Conservation (phyloP, 192 early-diverging fungal genomes). For the Entophlyctis luteolus region DNA sequence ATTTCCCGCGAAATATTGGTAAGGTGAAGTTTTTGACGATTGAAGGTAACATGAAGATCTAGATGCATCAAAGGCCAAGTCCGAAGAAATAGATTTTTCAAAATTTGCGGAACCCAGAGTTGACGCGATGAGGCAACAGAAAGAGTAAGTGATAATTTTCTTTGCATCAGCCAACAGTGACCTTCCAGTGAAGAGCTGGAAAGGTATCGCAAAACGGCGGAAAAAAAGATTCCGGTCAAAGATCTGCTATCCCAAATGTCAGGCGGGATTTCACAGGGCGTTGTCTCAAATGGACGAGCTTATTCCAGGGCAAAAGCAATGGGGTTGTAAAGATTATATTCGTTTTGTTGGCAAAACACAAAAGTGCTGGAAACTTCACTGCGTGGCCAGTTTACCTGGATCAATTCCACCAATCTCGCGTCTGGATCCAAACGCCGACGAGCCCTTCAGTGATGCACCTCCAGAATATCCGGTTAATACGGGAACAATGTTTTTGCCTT, state of each 20-base stretch:
- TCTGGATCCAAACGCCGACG: neutral
- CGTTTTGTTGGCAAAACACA: neutral
- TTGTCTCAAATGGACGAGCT: neutral
- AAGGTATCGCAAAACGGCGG: constrained; percentile 4
- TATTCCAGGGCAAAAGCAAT: constrained; percentile 21
- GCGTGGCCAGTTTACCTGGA: neutral
- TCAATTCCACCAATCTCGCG: constrained; percentile 25
- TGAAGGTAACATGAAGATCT: neutral
- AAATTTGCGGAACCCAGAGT: constrained; percentile 36
- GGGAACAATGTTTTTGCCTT: constrained; percentile 56
- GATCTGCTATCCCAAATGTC: constrained; percentile 1
- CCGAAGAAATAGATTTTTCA: constrained; percentile 25
- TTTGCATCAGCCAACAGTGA: neutral
- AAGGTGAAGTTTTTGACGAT: neutral
- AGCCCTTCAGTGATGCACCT: constrained; percentile 7
- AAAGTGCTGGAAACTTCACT: neutral
- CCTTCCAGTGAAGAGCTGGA: constrained; percentile 23
- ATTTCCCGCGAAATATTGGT: constrained; percentile 33
- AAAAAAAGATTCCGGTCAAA: constrained; percentile 20
- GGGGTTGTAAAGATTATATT: neutral
- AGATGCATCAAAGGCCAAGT: neutral
- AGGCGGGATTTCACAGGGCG: neutral
- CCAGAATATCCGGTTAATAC: constrained; percentile 49
- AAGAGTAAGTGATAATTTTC: constrained; percentile 33
- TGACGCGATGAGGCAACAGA: constrained; percentile 43